Evolutionary conservation across 139 green algal species (phyloP), one percentile per base, ranked within the genome.

Genomic region (Chlorella sp.): DNA sequence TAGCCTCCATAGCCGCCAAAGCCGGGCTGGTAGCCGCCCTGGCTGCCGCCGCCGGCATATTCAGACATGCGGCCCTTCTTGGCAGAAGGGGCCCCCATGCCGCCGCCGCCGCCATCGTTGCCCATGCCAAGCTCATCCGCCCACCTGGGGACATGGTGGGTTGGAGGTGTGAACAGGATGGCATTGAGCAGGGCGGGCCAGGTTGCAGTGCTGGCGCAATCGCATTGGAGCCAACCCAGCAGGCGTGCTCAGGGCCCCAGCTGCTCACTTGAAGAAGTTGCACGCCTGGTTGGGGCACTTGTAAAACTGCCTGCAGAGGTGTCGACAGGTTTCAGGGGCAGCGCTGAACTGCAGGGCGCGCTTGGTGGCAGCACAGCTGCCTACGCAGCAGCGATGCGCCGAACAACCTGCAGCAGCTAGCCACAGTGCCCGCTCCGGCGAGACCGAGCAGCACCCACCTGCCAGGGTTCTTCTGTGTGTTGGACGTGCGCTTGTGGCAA

Each of bases 221-320:
- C n/a, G n/a, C n/a, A n/a, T n/a, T n/a, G n/a, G n/a, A n/a, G n/a
- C n/a, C n/a, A n/a, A n/a, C n/a, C n/a, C n/a, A n/a, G n/a, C n/a
- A n/a, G n/a, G n/a, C n/a, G n/a, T n/a, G n/a, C n/a, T n/a, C n/a
- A n/a, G n/a, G n/a, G n/a, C n/a, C n/a, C n/a, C n/a, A n/a, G n/a
- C n/a, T n/a, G 51, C 75, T 28, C 75, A 85, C 65, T 78, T 69
- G 80, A 85, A 85, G 32, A 62, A 67, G 23, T 39, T 41, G 80
- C 80, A 85, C 28, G 26, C 47, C 17, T 63, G 44, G 47, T 79
- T 79, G 39, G 72, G 72, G 74, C 76, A 82, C 41, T 84, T 84
- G 63, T 74, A 63, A 18, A 76, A 84, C 63, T 26, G n/a, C 78
- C 78, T 83, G 76, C 20, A 25, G 74, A 30, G 28, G 28, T 13